phyloP scores from a whole-genome alignment of 2,329 filamentous ascomycete genomes.

The Curvularia verruculosa region DNA sequence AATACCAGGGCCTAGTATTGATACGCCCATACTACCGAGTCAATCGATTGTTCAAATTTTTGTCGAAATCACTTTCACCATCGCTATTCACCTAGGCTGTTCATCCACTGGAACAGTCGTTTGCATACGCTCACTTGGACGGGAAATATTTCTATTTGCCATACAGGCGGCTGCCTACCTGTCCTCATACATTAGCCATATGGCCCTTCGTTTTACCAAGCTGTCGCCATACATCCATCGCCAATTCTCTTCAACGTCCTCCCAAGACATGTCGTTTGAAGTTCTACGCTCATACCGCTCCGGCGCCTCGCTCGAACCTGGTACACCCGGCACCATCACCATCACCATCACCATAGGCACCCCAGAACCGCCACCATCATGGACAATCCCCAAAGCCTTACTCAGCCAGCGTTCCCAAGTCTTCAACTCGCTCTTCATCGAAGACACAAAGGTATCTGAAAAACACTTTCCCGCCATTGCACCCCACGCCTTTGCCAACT shows the following conservation, averaged over 20 bases:
- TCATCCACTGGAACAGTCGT: background rate
- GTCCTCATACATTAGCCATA: background rate
- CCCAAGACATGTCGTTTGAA: background rate
- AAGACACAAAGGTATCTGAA: background rate
- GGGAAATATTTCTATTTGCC: background rate
- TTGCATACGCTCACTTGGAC: background rate
- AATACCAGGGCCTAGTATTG: background rate
- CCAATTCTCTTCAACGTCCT: background rate
- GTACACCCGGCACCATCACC: slow-evolving; percentile 3
- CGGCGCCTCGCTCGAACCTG: background rate
- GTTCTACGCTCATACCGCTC: background rate
- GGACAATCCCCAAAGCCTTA: slow-evolving; percentile 12
- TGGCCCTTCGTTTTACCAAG: background rate
- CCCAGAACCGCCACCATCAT: slow-evolving; percentile 11
- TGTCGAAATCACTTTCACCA: background rate
- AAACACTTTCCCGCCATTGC: slow-evolving; percentile 1
- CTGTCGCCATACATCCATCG: background rate
- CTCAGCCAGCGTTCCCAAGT: slow-evolving; percentile 15
- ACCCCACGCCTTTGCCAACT: slow-evolving; percentile 22
- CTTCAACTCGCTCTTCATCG: slow-evolving; percentile 8
- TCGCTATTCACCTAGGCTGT: background rate
- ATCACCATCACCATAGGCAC: slow-evolving; percentile 15
- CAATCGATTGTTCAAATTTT: background rate
- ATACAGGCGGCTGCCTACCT: background rate
- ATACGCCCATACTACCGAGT: background rate